phyloP scores from a whole-genome alignment of 768 basidiomycete genomes.

The Kwoniella newhampshirensis region DNA sequence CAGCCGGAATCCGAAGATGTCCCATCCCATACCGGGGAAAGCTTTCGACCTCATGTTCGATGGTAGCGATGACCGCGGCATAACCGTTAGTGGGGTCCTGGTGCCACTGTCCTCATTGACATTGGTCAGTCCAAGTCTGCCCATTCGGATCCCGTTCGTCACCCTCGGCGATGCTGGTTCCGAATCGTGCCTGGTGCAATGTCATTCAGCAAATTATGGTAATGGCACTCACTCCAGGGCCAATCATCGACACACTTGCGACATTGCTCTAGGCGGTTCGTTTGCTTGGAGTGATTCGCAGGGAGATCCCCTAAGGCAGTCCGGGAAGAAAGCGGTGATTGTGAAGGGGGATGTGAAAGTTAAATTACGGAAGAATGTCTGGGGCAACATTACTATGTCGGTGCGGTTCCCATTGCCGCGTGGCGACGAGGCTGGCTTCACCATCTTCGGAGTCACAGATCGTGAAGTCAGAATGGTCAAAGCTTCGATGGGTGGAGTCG shows the following conservation, averaged over 20 bases:
- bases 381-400: conserved; percentile 6
- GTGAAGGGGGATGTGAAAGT: conserved; percentile 26
- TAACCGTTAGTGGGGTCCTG: conserved; percentile 19
- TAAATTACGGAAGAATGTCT: conserved; percentile 5
- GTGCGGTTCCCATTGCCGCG: conserved; percentile 18
- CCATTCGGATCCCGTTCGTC: conserved; percentile 26
- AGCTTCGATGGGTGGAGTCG: conserved; percentile 11
- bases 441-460: not conserved
- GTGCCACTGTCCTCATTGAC: conserved; percentile 15
- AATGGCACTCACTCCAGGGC: not conserved
- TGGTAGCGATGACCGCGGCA: conserved; percentile 1
- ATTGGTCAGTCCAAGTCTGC: conserved; percentile 21
- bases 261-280: conserved; percentile 6
- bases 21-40: conserved; percentile 4
- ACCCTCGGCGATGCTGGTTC: not conserved
- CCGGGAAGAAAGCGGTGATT: too few species aligned
- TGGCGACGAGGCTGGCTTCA: conserved; percentile 16
- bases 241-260: not conserved
- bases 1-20: not conserved
- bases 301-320: not conserved
- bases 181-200: conserved; percentile 8
- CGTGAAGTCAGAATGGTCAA: conserved; percentile 5
- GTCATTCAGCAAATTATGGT: conserved; percentile 4
- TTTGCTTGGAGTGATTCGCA: conserved; percentile 20
- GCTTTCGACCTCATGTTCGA: conserved; percentile 19